Evolutionary conservation across 2,329 filamentous ascomycete genomes (phyloP).

Genomic region (Alternaria sp.): DNA sequence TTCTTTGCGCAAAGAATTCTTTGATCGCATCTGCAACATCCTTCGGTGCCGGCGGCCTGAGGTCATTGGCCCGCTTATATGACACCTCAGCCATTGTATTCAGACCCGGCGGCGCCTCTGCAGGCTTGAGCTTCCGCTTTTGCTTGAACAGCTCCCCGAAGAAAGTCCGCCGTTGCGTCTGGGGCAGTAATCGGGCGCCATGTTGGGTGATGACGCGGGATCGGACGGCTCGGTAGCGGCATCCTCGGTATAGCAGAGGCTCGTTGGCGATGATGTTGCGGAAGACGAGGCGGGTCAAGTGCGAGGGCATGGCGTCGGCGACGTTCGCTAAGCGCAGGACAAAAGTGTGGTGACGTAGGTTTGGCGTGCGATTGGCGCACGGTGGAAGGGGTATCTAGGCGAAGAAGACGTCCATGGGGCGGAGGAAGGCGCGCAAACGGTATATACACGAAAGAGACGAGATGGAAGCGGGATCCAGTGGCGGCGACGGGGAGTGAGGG

Average conservation of each 20-base stretch:
- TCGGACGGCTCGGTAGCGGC: conserved; percentile 45
- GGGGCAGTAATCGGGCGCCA: conserved; percentile 24
- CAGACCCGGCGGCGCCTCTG: conserved; percentile 73
- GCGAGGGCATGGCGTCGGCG: conserved; percentile 60
- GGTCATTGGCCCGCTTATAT: conserved; percentile 66
- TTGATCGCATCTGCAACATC: conserved; percentile 66
- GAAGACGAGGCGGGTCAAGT: conserved; percentile 66
- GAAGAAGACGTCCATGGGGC: conserved; percentile 18
- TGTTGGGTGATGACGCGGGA: conserved; percentile 25
- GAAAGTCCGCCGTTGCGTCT: conserved; percentile 61
- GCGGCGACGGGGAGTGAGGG: conserved; percentile 3
- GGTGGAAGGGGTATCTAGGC: not conserved
- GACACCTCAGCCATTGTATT: conserved; percentile 73
- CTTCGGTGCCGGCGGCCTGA: conserved; percentile 67
- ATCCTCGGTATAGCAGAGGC: conserved; percentile 54
- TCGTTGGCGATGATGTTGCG: conserved; percentile 62
- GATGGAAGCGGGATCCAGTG: conserved; percentile 19
- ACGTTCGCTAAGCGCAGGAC: conserved; percentile 1
- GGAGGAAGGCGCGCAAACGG: conserved; percentile 5
- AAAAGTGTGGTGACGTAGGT: conserved; percentile 8
- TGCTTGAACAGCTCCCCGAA: conserved; percentile 69
- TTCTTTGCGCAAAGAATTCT: conserved; percentile 35
- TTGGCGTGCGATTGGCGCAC: conserved; percentile 18
- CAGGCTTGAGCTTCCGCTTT: conserved; percentile 63
- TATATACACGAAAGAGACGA: conserved; percentile 18